phyloP scores from a whole-genome alignment of 768 basidiomycete genomes.

The Tricholoma sp. region DNA sequence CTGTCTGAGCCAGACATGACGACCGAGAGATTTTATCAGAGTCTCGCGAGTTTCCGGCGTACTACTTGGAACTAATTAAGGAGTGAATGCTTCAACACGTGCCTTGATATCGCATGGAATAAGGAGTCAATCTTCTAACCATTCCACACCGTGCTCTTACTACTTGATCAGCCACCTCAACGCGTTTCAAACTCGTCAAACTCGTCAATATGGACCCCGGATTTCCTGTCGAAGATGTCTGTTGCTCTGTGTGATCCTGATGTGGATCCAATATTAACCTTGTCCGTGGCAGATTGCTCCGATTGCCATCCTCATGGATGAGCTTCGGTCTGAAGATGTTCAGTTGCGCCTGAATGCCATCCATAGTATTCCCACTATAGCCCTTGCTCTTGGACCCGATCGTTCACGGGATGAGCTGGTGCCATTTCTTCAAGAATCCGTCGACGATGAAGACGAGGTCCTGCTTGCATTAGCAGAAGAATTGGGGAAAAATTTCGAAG shows the following conservation, averaged over 20 bases:
- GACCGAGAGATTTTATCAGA: neutral
- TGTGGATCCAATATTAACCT: slow-evolving; percentile 6
- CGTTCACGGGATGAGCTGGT: slow-evolving; percentile 94
- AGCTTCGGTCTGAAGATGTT: slow-evolving; percentile 96
- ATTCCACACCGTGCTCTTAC: neutral
- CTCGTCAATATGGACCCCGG: slow-evolving; percentile 61
- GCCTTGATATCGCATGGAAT: too few relatives aligned
- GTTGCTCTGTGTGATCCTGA: slow-evolving; percentile 24
- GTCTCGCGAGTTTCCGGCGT: neutral
- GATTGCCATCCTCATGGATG: slow-evolving; percentile 97
- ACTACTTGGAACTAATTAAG: neutral
- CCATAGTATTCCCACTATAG: slow-evolving; percentile 96
- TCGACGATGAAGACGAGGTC: slow-evolving; percentile 99
- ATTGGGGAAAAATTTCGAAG: slow-evolving; percentile 85
- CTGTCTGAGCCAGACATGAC: slow-evolving; percentile 19
- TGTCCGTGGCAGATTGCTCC: slow-evolving; percentile 65
- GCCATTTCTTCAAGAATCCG: slow-evolving; percentile 96
- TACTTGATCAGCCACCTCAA: neutral
- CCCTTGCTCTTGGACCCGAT: slow-evolving; percentile 91
- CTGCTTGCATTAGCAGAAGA: slow-evolving; percentile 94
- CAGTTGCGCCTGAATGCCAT: slow-evolving; percentile 95
- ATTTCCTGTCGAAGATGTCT: slow-evolving; percentile 64
- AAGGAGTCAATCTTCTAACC: neutral
- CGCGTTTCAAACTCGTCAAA: neutral
- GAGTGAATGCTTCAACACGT: neutral